Evolutionary conservation across 306 rosid genomes (phyloP).

Genomic region (Corylus avellana): DNA sequence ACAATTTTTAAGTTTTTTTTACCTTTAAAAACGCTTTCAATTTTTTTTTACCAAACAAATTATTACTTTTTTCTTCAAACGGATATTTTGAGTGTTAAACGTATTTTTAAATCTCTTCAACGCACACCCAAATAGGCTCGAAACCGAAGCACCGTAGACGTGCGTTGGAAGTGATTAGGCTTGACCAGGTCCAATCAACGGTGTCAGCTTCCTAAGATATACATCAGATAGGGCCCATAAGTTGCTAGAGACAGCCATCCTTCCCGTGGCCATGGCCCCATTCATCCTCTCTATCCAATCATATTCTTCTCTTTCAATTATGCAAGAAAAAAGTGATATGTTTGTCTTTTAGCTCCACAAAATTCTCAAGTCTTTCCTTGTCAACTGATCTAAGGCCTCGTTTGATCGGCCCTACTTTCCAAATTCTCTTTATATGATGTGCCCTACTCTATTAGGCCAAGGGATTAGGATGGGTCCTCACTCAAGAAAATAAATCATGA

Average conservation of each 20-base stretch:
- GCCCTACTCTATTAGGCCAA: not conserved
- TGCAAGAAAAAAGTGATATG: not conserved
- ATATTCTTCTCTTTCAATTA: not conserved
- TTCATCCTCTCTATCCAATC: not conserved
- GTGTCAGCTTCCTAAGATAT: not conserved
- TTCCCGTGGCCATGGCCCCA: not conserved
- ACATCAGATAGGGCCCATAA: slow-evolving; percentile 2
- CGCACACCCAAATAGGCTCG: no score
- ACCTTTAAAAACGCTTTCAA: no score
- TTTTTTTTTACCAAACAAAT: no score
- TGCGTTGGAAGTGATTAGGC: no score
- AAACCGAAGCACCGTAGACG: no score
- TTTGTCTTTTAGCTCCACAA: not conserved
- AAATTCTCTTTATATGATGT: not conserved
- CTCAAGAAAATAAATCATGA: not conserved
- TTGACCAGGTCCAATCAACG: not conserved
- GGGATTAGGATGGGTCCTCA: not conserved
- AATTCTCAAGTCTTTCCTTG: not conserved
- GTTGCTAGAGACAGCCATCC: not conserved
- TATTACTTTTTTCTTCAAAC: no score
- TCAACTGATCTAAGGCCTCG: not conserved
- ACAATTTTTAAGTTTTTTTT: no score
- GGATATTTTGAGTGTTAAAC: no score
- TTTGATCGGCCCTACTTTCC: slow-evolving; percentile 4
- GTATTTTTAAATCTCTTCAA: no score